A percentile compares a stretch with the other conserved stretches of the same genome.
These are phyloP conservation scores for Albophoma yamanashiensis DNA, from an alignment of 2,329 filamentous ascomycete genomes.

Conservation along the genomic window DNA sequence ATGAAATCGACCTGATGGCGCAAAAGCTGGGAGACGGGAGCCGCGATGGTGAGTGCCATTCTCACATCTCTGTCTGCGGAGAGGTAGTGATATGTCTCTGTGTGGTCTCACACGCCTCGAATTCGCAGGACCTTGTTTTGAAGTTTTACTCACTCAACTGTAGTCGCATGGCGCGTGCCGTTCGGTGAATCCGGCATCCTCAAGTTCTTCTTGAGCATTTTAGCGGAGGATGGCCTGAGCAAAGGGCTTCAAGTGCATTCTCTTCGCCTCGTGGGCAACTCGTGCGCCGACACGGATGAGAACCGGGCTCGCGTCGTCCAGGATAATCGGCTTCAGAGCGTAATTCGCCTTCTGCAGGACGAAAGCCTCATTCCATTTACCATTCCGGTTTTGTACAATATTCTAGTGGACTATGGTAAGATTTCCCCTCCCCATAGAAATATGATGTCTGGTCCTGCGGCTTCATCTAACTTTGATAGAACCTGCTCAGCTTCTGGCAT, in stretches of 20 bases:
- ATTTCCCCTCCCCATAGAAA: not conserved
- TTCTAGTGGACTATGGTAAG: conserved; percentile 53
- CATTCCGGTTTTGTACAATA: conserved; percentile 51
- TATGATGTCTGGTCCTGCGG: not conserved
- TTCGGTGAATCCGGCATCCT: conserved; percentile 48
- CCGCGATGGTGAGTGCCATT: conserved; percentile 36
- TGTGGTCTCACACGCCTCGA: not conserved
- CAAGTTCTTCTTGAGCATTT: conserved; percentile 40
- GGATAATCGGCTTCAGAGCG: conserved; percentile 31
- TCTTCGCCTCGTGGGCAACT: conserved; percentile 50
- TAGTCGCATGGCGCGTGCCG: conserved; percentile 45
- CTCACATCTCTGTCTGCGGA: not conserved
- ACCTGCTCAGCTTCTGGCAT: conserved; percentile 45
- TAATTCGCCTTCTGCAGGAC: conserved; percentile 37
- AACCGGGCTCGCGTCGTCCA: conserved; percentile 46
- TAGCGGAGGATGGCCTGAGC: conserved; percentile 26
- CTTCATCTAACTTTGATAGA: conserved; percentile 24
- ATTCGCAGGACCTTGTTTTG: not conserved
- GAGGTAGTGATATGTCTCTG: not conserved
- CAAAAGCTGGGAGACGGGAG: conserved; percentile 45
- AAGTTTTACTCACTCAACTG: not conserved
- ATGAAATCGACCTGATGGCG: conserved; percentile 33
- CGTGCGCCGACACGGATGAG: conserved; percentile 52
- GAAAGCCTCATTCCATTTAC: conserved; percentile 38
- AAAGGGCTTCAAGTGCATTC: conserved; percentile 40